These are phyloP conservation scores for Collybia nuda DNA, from an alignment of 768 basidiomycete genomes.

Conservation along the genomic window DNA sequence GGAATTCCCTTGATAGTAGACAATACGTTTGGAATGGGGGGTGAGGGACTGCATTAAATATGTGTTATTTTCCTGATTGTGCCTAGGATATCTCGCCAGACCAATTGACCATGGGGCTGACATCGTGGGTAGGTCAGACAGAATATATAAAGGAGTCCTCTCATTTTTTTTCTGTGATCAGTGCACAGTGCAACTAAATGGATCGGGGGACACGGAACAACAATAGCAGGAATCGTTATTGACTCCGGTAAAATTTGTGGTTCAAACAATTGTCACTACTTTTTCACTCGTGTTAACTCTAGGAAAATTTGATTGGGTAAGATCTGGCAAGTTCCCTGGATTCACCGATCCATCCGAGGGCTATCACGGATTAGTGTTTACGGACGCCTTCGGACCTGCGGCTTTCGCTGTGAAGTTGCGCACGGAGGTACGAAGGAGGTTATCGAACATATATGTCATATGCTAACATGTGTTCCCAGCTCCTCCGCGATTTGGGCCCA, in stretches of 20 bases:
- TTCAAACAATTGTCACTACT: slow-evolving; percentile 7
- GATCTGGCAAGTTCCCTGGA: slow-evolving; percentile 66
- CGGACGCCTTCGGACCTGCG: slow-evolving; percentile 61
- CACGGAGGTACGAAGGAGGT: slow-evolving; percentile 29
- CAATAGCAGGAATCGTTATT: slow-evolving; percentile 74
- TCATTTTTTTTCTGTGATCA: slow-evolving; percentile 9
- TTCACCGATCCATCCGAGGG: slow-evolving; percentile 77
- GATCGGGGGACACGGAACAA: slow-evolving; percentile 82
- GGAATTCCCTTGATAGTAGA: slow-evolving; percentile 80
- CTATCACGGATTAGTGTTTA: slow-evolving; percentile 71
- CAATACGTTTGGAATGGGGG: slow-evolving; percentile 78
- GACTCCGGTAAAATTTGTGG: slow-evolving; percentile 50
- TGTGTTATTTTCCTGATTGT: slow-evolving; percentile 12
- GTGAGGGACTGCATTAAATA: slow-evolving; percentile 20
- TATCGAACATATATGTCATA: background rate
- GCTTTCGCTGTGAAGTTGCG: slow-evolving; percentile 73
- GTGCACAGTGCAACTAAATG: slow-evolving; percentile 84
- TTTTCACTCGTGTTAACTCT: background rate
- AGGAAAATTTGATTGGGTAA: slow-evolving; percentile 74
- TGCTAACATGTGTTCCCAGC: slow-evolving; percentile 22
- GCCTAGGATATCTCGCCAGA: slow-evolving; percentile 55
- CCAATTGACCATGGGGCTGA: slow-evolving; percentile 79
- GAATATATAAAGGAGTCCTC: background rate
- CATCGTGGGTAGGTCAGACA: slow-evolving; percentile 51
- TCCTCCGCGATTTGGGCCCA: slow-evolving; percentile 69